Evolutionary conservation across 2,329 filamentous ascomycete species (phyloP).

Genomic region (Pseudodiploospora longispora): DNA sequence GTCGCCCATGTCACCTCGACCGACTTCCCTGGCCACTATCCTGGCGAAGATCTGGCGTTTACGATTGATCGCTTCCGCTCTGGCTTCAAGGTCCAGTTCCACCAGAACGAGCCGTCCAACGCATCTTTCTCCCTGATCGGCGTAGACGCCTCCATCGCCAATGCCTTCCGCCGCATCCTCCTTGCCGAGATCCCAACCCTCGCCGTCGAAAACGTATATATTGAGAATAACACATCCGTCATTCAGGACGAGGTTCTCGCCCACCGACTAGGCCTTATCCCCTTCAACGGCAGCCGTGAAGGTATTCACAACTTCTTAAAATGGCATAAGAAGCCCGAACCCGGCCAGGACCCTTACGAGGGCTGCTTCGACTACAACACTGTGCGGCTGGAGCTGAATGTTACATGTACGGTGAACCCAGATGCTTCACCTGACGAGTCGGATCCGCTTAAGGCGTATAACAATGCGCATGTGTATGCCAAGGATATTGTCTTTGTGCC

Average conservation of each 20-base stretch:
- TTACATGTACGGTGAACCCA: slow-evolving; percentile 72
- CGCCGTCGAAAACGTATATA: slow-evolving; percentile 87
- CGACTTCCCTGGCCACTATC: slow-evolving; percentile 87
- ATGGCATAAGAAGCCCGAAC: slow-evolving; percentile 66
- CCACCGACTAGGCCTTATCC: slow-evolving; percentile 82
- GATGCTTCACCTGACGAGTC: slow-evolving; percentile 63
- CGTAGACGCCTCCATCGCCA: slow-evolving; percentile 86
- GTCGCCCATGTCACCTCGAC: slow-evolving; percentile 82
- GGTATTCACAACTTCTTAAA: slow-evolving; percentile 71
- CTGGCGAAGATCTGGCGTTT: slow-evolving; percentile 80
- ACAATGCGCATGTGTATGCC: slow-evolving; percentile 77
- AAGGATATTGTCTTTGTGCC: slow-evolving; percentile 69
- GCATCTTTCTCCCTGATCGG: slow-evolving; percentile 86
- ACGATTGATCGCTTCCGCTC: slow-evolving; percentile 63
- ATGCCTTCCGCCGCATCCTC: slow-evolving; percentile 93
- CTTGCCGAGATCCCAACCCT: slow-evolving; percentile 91
- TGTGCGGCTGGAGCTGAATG: slow-evolving; percentile 65
- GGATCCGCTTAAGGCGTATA: slow-evolving; percentile 77
- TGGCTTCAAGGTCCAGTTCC: slow-evolving; percentile 68
- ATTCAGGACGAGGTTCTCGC: slow-evolving; percentile 97
- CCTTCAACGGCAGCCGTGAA: slow-evolving; percentile 70
- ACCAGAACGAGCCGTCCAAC: slow-evolving; percentile 71
- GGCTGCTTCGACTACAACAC: slow-evolving; percentile 76
- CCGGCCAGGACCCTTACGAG: slow-evolving; percentile 53
- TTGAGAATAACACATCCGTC: slow-evolving; percentile 94